phyloP scores from a whole-genome alignment of 169 alveolate species.

The Babesia bovis region DNA sequence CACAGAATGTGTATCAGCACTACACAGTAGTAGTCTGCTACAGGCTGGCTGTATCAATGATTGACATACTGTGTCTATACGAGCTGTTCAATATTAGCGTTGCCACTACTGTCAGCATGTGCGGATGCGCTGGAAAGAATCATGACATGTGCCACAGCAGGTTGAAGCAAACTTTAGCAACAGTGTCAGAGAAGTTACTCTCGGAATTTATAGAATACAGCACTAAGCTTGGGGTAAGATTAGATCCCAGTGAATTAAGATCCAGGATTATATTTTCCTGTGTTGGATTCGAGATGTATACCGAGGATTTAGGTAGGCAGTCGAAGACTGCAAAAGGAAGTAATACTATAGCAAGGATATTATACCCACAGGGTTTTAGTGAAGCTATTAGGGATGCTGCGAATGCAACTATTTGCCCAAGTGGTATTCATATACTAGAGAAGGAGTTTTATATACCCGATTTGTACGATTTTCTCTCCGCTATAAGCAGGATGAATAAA shows the following conservation, averaged over 20 bases:
- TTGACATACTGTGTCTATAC: constrained; percentile 35
- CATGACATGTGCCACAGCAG: not conserved
- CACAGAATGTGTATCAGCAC: not conserved
- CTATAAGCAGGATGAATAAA: not conserved
- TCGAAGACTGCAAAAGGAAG: not conserved
- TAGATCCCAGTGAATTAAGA: not conserved
- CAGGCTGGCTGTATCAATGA: constrained; percentile 11
- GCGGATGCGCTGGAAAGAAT: constrained; percentile 28
- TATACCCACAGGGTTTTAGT: constrained; percentile 10
- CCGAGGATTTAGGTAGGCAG: not conserved
- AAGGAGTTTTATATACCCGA: constrained; percentile 18
- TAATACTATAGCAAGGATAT: not conserved
- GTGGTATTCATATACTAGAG: not conserved
- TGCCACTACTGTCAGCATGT: constrained; percentile 9
- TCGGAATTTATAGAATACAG: constrained; percentile 16
- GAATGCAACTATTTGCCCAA: not conserved
- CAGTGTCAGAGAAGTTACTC: constrained; percentile 19
- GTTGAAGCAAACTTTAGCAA: not conserved
- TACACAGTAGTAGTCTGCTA: constrained; percentile 37
- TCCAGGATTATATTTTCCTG: constrained; percentile 34
- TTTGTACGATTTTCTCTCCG: not conserved
- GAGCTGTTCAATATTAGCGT: constrained; percentile 20
- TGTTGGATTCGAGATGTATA: constrained; percentile 46
- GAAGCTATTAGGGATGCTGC: constrained; percentile 5
- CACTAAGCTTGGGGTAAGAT: not conserved